phyloP scores from a whole-genome alignment of 2,329 filamentous ascomycete species.

The Capronia americana region DNA sequence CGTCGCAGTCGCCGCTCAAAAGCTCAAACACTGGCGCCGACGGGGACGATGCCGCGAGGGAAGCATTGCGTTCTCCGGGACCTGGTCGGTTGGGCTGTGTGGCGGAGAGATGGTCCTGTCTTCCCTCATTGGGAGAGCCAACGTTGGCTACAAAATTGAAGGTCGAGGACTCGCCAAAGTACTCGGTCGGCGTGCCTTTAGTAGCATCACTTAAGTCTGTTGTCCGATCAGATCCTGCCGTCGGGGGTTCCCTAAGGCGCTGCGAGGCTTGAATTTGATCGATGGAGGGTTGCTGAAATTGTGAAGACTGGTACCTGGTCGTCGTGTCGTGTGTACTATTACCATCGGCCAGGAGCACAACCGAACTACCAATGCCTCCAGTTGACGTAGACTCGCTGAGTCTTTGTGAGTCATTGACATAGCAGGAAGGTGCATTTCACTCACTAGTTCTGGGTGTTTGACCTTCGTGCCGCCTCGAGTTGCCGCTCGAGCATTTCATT shows the following conservation, averaged over 20 bases:
- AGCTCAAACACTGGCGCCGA: constrained; percentile 8
- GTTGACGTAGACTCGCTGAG: neutral
- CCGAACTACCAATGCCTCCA: neutral
- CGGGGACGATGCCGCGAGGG: constrained; percentile 9
- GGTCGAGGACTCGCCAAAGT: constrained; percentile 16
- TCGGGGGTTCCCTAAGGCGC: neutral
- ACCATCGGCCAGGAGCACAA: neutral
- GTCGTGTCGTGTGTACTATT: neutral
- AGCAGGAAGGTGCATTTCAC: neutral
- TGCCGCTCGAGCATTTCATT: constrained; percentile 15
- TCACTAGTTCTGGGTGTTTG: neutral
- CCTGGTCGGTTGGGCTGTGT: neutral
- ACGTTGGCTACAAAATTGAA: constrained; percentile 16
- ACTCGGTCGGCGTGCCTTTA: constrained; percentile 16
- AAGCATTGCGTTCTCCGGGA: neutral
- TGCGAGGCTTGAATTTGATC: neutral
- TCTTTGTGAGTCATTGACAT: neutral
- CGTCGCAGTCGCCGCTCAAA: constrained; percentile 6
- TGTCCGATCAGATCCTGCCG: neutral
- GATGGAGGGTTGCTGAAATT: neutral
- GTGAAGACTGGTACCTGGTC: neutral
- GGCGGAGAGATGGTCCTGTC: neutral
- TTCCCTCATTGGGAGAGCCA: constrained; percentile 6
- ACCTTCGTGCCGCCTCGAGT: constrained; percentile 4
- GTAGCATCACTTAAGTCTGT: constrained; percentile 7